These are phyloP conservation scores for Colletotrichum liaoningense DNA, from an alignment of 2,329 filamentous ascomycete species.

Conservation along the genomic window DNA sequence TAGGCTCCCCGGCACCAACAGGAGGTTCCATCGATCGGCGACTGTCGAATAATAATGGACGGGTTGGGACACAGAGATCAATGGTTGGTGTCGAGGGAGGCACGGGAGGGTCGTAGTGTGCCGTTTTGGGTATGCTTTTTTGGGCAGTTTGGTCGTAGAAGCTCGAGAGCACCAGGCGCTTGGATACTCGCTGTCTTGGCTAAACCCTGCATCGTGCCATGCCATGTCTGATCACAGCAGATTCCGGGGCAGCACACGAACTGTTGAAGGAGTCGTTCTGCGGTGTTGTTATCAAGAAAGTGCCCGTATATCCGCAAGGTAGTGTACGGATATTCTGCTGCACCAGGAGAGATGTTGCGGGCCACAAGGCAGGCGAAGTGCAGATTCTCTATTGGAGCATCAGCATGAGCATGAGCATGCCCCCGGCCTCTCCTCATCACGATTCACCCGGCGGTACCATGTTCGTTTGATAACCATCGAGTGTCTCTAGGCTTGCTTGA, in stretches of 20 bases:
- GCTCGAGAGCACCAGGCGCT: neutral
- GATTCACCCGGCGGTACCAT: neutral
- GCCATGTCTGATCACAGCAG: neutral
- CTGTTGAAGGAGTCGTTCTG: neutral
- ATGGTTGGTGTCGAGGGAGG: neutral
- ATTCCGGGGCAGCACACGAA: neutral
- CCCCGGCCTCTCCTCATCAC: neutral
- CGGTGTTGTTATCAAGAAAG: neutral
- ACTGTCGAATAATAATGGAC: neutral
- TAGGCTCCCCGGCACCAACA: neutral
- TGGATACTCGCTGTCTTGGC: constrained; percentile 4
- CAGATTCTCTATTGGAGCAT: neutral
- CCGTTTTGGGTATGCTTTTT: neutral
- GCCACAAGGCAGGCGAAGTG: neutral
- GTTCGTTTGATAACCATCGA: neutral
- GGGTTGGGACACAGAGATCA: neutral
- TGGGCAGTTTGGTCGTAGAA: too few relatives aligned
- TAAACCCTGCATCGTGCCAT: constrained; percentile 6
- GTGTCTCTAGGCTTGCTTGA: neutral
- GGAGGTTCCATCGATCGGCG: neutral
- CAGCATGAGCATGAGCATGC: too few relatives aligned
- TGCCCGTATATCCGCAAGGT: neutral
- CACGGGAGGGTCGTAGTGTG: neutral
- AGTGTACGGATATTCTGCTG: neutral
- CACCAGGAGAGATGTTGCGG: neutral